Base-by-base conservation (phyloP, 805 yeast genomes). In the Komagataella kurtzmanii region DNA sequence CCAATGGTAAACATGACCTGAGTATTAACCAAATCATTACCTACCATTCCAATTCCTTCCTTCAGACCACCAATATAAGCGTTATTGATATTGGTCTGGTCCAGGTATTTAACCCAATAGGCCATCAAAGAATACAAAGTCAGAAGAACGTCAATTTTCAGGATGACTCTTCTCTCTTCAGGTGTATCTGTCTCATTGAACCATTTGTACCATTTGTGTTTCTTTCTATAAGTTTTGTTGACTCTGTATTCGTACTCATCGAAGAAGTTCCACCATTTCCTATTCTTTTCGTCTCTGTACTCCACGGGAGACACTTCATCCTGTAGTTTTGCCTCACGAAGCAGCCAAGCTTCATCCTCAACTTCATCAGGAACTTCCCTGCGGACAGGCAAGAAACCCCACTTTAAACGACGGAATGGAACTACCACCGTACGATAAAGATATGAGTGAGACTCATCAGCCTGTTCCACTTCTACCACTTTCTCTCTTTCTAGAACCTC, bases 1-100 rank as follows among this genome's bases (percentile, higher is more conserved):
- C 87, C 89, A 45, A 79, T 75, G 44, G 71, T 73, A 64, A 75
- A 85, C 60, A 80, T 62, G 10, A 76, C 79, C 55, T 79, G 82
- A 5, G 81, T 74, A 56, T 80, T 68, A 49, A 79, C 77, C 53
- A 81, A 70, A 57, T 83, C 87, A 58, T 81, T 79, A 6, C 83
- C 84, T 53, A 70, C 59, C 76, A 82, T 72, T 6, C 70, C 69
- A 44, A 80, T 63, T 49, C 67, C 77, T 56, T 75, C 78, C 53
- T 71, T 63, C 75, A 81, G 69, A 12, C 83, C 81, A 17, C 80
- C 74, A 46, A 78, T 80, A 58, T 79, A 81, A 1, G 85, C 87
- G 57, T 80, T 80, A 54, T 71, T 76, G 52, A 76, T 65, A 60
- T 81, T 81, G 49, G 75, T 70, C 52, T 72, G 73, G 60, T 82